A percentile compares a stretch with the other conserved stretches of the same genome.
Evolutionary conservation across 2,329 filamentous ascomycete genomes (phyloP).

Genomic region (Beauveria rudraprayagi): DNA sequence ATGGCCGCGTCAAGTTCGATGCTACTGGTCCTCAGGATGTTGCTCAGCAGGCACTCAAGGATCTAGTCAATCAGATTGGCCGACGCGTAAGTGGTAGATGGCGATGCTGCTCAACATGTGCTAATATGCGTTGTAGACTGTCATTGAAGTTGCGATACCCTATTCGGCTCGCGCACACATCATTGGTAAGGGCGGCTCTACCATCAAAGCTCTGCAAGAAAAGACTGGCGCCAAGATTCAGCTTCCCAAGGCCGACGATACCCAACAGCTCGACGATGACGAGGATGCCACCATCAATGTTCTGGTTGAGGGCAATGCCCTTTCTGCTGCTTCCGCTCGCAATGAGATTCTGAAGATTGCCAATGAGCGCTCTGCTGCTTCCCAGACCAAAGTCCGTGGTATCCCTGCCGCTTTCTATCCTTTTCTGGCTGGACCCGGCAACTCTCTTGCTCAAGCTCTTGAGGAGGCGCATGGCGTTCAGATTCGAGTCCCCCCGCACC

Average conservation of each 20-base stretch:
- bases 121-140: slow-evolving; percentile 29
- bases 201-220: slow-evolving; percentile 83
- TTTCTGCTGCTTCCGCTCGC: slow-evolving; percentile 76
- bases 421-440: slow-evolving; percentile 79
- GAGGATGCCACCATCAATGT: slow-evolving; percentile 82
- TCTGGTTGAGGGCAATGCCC: slow-evolving; percentile 80
- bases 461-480: slow-evolving; percentile 73
- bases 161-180: slow-evolving; percentile 78
- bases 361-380: slow-evolving; percentile 73
- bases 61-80: slow-evolving; percentile 81
- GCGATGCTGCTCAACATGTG: neutral
- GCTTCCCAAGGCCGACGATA: slow-evolving; percentile 72
- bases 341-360: slow-evolving; percentile 82
- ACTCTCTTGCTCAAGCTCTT: slow-evolving; percentile 57
- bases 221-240: slow-evolving; percentile 86
- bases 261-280: slow-evolving; percentile 44
- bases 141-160: slow-evolving; percentile 72
- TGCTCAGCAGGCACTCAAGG: slow-evolving; percentile 80
- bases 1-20: slow-evolving; percentile 70
- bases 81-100: slow-evolving; percentile 30
- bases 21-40: slow-evolving; percentile 76
- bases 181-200: slow-evolving; percentile 85
- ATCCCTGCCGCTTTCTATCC: slow-evolving; percentile 92
- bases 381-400: slow-evolving; percentile 71
- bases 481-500: slow-evolving; percentile 75